These are phyloP conservation scores for Mycena filopes DNA, from an alignment of 768 basidiomycete genomes.

Conservation along the genomic window DNA sequence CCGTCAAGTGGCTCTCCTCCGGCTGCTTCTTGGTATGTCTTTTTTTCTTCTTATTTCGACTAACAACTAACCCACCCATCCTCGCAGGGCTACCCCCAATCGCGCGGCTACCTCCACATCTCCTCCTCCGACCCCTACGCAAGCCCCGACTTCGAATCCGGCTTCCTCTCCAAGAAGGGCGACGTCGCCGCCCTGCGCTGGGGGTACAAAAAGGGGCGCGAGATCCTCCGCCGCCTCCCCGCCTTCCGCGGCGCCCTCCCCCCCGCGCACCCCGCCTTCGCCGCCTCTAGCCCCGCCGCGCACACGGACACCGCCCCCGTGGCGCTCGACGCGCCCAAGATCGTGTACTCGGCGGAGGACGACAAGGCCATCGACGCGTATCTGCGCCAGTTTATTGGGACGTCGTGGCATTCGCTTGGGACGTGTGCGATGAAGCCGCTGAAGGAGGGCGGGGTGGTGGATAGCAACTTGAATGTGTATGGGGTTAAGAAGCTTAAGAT, in stretches of 20 bases:
- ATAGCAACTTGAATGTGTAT: no score
- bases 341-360: background rate
- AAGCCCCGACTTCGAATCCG: conserved; percentile 45
- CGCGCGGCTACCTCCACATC: background rate
- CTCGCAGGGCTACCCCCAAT: background rate
- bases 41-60: no score
- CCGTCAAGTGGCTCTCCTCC: background rate
- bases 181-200: conserved; percentile 45
- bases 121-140: conserved; percentile 41
- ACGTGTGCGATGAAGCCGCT: no score
- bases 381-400: background rate
- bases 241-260: conserved; percentile 34
- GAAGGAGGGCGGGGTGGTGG: no score
- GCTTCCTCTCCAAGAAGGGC: conserved; percentile 42
- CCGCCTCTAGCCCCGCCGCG: conserved; percentile 30
- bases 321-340: background rate
- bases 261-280: conserved; percentile 31
- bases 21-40: background rate
- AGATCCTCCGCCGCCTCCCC: conserved; percentile 52
- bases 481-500: no score
- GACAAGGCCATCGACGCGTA: background rate
- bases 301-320: conserved; percentile 1
- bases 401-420: background rate
- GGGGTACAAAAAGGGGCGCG: conserved; percentile 52
- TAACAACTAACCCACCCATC: background rate